Conservation (phyloP, 768 basidiomycete genomes). For the Hebeloma cylindrosporum region DNA sequence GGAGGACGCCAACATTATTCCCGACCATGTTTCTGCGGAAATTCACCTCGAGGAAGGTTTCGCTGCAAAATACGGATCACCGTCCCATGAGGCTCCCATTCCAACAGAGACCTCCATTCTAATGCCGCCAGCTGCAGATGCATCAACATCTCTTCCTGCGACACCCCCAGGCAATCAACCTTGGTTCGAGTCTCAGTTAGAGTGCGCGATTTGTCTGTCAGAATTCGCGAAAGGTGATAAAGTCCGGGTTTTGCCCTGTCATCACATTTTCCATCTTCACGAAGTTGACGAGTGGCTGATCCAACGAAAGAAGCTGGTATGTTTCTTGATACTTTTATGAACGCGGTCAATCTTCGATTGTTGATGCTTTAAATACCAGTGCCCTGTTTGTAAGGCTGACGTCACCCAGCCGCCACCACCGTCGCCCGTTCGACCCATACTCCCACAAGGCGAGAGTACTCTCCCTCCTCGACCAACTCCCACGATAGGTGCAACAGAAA, state of each 20-base stretch:
- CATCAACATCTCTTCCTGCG: constrained; percentile 42
- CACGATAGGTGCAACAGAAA: constrained; percentile 33
- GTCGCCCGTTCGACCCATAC: constrained; percentile 17
- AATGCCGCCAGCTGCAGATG: constrained; percentile 21
- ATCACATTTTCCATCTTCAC: constrained; percentile 90
- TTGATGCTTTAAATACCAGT: constrained; percentile 45
- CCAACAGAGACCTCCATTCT: constrained; percentile 15
- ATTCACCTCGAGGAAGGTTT: constrained; percentile 41
- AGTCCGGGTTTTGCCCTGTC: constrained; percentile 90
- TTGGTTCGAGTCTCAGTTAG: constrained; percentile 80
- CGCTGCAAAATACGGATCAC: constrained; percentile 17
- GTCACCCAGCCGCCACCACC: constrained; percentile 63
- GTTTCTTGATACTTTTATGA: constrained; percentile 30
- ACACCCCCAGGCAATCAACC: constrained; percentile 41
- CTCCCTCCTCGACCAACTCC: constrained; percentile 18
- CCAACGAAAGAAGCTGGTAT: constrained; percentile 86
- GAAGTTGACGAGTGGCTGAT: constrained; percentile 95
- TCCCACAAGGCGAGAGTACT: constrained; percentile 11
- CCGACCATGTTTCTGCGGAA: constrained; percentile 27
- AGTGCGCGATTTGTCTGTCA: constrained; percentile 93
- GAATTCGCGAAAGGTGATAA: constrained; percentile 86
- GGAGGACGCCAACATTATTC: constrained; percentile 29
- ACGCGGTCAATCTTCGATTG: constrained; percentile 2
- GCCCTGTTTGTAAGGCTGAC: constrained; percentile 90
- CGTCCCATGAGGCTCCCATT: constrained; percentile 18